Base-by-base conservation (phyloP, 441 rosid species). In the Corymbia citriodora region DNA sequence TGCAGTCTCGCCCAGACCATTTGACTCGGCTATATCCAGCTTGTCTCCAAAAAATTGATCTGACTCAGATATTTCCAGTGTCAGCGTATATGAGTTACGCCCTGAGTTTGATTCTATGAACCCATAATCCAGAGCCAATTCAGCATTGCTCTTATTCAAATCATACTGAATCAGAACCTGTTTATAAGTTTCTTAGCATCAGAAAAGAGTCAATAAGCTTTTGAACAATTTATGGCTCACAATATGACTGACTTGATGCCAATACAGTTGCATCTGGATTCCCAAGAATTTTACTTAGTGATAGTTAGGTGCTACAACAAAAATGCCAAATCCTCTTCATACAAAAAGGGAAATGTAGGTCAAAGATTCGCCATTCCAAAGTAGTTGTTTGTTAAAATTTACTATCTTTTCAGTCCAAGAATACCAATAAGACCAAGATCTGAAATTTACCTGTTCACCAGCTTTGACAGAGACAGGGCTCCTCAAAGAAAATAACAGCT, bases 111-210 rank as follows among this genome's bases (percentile, higher is more conserved):
- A 90, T 92, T 98, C 99, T 89, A 95, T 92, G 94, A 98, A 96
- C 55, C 99, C 99, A 88, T 97, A 96, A 94, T 98, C 99, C 87
- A 97, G 92, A 91, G 99, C 99, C 89, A 98, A 93, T 93, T 97
- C 99, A 4, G 97, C 96, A 88, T 97, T 98, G 93, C 98, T 97
- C 95, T 96, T 97, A 92, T 95, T 92, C 89, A 96, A 90, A 93
- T 96, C 99, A 54, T 98, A 98, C 90, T 97, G 99, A 89, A 97
- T 96, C 88, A 96, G 92, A 82, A 98, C 97, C 99, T 97, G 96
- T 90, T 88, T 74, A 93, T 92, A 87, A 31, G 49, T 48, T 59
- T 14, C 70, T 52, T 40, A 68, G 70, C 14, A 40, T 90, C 83
- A 90, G 49, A 21, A 87, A 57, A 61, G 57, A 87, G n/a, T 54